These are phyloP conservation scores for Boletus sp. DNA, from an alignment of 1,284 basidiomycete species.

Conservation along the genomic window DNA sequence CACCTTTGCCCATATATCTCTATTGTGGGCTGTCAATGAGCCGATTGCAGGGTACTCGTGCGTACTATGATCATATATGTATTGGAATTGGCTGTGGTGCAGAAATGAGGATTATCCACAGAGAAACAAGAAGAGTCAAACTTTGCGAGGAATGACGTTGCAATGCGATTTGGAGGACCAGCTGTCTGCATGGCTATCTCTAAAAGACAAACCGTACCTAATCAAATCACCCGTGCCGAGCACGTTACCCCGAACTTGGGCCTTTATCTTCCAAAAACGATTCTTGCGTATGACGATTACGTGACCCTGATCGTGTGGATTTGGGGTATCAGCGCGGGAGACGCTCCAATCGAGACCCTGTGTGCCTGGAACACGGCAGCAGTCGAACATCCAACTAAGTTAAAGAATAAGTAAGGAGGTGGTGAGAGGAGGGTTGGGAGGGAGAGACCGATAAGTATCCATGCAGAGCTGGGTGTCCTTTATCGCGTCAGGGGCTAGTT, in stretches of 20 bases:
- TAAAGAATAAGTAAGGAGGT: background rate
- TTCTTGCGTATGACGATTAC: conserved; percentile 77
- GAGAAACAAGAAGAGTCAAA: background rate
- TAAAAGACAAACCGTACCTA: conserved; percentile 37
- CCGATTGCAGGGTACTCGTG: conserved; percentile 72
- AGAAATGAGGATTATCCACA: conserved; percentile 1
- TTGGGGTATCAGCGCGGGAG: conserved; percentile 61
- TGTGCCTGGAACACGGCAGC: conserved; percentile 75
- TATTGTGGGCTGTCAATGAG: conserved; percentile 70
- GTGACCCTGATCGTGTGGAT: conserved; percentile 66
- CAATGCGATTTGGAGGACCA: background rate
- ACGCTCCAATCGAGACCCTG: conserved; percentile 74
- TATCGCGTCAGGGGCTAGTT: conserved; percentile 66
- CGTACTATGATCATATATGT: conserved; percentile 65
- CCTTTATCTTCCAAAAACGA: conserved; percentile 71
- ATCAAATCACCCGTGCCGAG: conserved; percentile 70
- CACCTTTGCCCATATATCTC: conserved; percentile 83
- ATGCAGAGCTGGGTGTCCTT: conserved; percentile 80
- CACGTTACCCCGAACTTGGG: conserved; percentile 52
- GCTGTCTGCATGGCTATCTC: background rate
- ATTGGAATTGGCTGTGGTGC: conserved; percentile 61
- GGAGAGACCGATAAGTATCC: conserved; percentile 75
- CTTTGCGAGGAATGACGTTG: conserved; percentile 1
- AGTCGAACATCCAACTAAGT: conserved; percentile 87
- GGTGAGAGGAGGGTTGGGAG: background rate